Base-by-base conservation (phyloP, 768 basidiomycete genomes). In the Leccinum ochraceum region DNA sequence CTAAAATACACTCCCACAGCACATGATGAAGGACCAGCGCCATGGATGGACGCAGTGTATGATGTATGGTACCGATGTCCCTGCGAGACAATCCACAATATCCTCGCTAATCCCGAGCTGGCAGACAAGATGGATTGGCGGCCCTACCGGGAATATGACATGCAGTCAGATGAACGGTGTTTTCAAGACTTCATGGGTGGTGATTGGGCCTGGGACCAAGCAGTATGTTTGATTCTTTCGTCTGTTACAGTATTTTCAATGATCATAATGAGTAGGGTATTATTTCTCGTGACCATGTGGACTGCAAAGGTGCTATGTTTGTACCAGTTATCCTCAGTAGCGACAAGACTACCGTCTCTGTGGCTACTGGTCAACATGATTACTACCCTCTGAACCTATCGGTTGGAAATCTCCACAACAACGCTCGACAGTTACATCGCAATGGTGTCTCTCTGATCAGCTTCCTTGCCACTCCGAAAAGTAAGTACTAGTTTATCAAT, bases 141-240 rank as follows among this genome's bases (percentile, higher is more conserved):
- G 14, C 14, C 36, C 36, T 37, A 37, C 14, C 13, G 2, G 13
- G 36, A 37, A 8, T 61, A 49, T 22, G 36, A 49, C 1, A 1
- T 22, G 22, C 20, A 10, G 8, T 39, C 53, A 3, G 10, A 58
- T 4, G 2, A 28, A 2, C 26, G 22, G 4, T 28, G 13, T 3
- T 61, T 16, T 28, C 49, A 51, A 10, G 16, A 51, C 10, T 51
- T 51, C 26, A 51, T 51, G 26, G 24, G 24, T 3, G 53, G 28
- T 17, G 53, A 61, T 17, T 61, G 60, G 60, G 60, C 53, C 13
- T 61, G 60, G 57, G 48, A 61, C 2, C 6, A 58, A 24, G 57
- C 22, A 0, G 60, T 61, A 54, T 1, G 16, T 57, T 26, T 11
- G 4, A 2, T 53, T 22, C 3, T 6, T 56, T 3, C 2, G 14